A percentile compares a stretch with the other conserved stretches of the same genome.
Conservation (phyloP, 2,329 filamentous ascomycete species). For the Nemania sp. region DNA sequence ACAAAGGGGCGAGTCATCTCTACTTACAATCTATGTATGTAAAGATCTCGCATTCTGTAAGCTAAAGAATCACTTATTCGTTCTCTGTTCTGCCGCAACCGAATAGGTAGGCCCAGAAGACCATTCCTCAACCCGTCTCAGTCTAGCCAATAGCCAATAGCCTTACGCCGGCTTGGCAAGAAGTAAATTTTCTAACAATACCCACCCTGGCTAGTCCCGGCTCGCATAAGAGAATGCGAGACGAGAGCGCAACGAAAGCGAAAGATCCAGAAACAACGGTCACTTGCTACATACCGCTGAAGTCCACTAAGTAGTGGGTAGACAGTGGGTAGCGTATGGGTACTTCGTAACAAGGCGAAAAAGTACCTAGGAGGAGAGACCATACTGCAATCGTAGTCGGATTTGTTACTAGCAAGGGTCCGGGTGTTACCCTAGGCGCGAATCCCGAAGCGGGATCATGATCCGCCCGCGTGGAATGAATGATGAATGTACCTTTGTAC, state of each 20-base stretch:
- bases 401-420: background rate
- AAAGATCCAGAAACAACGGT: background rate
- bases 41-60: too few relatives aligned
- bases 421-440: slow-evolving; percentile 12
- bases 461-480: background rate
- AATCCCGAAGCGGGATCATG: slow-evolving; percentile 17
- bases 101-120: too few relatives aligned
- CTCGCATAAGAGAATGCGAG: background rate
- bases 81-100: too few relatives aligned
- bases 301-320: too few relatives aligned
- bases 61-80: too few relatives aligned
- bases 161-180: too few relatives aligned
- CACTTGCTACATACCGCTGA: background rate
- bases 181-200: too few relatives aligned
- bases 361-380: too few relatives aligned
- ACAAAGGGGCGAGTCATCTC: background rate
- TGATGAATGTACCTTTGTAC: background rate
- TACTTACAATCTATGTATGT: too few relatives aligned
- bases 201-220: background rate
- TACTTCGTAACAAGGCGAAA: too few relatives aligned
- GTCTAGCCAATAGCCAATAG: background rate
- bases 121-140: background rate
- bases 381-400: too few relatives aligned
- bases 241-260: background rate
- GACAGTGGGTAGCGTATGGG: too few relatives aligned